These are phyloP conservation scores for Scheffersomyces lignosus DNA, from an alignment of 805 yeast species.

Conservation along the genomic window DNA sequence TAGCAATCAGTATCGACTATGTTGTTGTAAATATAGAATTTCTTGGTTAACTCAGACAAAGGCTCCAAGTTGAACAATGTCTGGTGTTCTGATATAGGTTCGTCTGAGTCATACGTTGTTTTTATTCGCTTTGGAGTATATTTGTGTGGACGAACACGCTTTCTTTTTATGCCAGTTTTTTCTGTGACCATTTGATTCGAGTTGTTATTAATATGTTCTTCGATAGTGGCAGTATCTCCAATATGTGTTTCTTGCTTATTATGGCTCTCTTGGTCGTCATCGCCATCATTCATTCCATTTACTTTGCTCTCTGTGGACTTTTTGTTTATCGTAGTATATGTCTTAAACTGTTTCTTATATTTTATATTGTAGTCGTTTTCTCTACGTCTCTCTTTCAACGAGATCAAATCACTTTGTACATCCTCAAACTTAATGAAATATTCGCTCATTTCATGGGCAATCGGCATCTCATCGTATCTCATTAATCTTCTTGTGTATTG, in stretches of 20 bases:
- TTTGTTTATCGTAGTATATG: background rate
- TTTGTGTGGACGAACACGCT: too few species aligned
- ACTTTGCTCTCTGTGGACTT: background rate
- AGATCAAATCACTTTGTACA: conserved; percentile 26
- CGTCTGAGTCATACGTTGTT: background rate
- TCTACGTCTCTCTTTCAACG: conserved; percentile 16
- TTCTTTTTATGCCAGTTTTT: too few species aligned
- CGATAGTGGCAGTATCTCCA: too few species aligned
- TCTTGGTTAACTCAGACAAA: background rate
- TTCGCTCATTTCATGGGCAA: conserved; percentile 52
- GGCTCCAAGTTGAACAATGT: conserved; percentile 1
- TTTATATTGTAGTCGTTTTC: conserved; percentile 3
- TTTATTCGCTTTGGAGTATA: too few species aligned
- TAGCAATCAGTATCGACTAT: background rate
- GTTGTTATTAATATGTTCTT: background rate
- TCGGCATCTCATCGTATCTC: conserved; percentile 48
- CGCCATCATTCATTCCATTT: background rate
- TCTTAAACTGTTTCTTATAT: background rate
- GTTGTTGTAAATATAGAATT: background rate
- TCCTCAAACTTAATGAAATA: conserved; percentile 46
- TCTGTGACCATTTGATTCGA: too few species aligned
- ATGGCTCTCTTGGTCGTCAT: background rate
- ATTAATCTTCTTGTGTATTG: conserved; percentile 19
- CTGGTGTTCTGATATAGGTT: background rate
- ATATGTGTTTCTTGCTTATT: background rate